A percentile compares a stretch with the other conserved stretches of the same genome.
phyloP scores from a whole-genome alignment of 805 yeast species.

The Myxozyma geophila region DNA sequence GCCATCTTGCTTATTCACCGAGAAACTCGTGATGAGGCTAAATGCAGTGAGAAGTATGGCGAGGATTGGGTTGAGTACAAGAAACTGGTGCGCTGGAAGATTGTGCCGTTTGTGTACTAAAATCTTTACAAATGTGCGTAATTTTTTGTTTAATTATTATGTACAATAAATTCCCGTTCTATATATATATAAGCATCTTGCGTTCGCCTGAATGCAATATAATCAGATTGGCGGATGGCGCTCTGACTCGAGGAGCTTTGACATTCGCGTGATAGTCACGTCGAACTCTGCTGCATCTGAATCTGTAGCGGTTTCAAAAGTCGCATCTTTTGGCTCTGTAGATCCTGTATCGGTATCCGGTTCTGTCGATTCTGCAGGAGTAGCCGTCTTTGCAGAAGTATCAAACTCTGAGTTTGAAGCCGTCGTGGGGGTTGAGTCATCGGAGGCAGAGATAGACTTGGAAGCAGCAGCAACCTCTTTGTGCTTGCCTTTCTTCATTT shows the following conservation, averaged over 20 bases:
- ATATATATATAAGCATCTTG: not conserved
- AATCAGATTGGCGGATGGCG: no score
- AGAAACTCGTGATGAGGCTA: constrained; percentile 87
- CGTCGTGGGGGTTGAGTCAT: not conserved
- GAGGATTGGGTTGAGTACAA: constrained; percentile 85
- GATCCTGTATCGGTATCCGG: not conserved
- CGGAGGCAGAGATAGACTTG: not conserved
- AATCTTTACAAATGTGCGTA: not conserved
- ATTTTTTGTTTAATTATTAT: not conserved
- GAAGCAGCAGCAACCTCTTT: not conserved
- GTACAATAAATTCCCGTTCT: not conserved
- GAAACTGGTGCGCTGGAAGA: constrained; percentile 79
- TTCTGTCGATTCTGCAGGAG: not conserved
- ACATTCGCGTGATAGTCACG: not conserved
- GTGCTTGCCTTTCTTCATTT: not conserved
- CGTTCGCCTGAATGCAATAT: no score
- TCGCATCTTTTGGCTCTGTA: not conserved
- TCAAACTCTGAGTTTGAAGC: not conserved
- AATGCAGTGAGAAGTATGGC: constrained; percentile 86
- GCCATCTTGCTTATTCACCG: constrained; percentile 82
- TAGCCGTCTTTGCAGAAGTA: no score
- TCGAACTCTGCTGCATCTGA: no score
- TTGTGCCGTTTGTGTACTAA: constrained; percentile 83
- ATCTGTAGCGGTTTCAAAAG: not conserved
- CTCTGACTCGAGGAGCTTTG: not conserved